Evolutionary conservation across 2,329 filamentous ascomycete species (phyloP), one percentile per base, ranked within the genome.

Genomic region (Penicillium palitans): DNA sequence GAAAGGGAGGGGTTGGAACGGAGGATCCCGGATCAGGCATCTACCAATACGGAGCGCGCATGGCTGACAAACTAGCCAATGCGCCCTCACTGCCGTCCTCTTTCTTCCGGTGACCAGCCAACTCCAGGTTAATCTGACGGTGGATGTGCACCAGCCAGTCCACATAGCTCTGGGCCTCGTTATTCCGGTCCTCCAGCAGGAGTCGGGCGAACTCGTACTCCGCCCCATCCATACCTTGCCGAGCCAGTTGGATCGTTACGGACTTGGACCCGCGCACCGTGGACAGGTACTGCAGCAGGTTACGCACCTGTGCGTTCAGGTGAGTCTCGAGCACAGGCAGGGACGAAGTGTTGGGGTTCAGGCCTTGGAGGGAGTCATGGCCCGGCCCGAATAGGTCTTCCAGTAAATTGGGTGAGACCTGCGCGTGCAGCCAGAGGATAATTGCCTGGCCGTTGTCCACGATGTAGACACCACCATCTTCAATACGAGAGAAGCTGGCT

Each of bases 121-220:
- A 74, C 84, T 99, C 95, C 63, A 96, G 81, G 73, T 96, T 93
- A 64, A 99, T 95, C 66, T 90, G 88, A 68, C 93, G 89, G 77
- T 99, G 95, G 62, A 98, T 84, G 76, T 96, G 90, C 58, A 99
- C 95, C 70, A 99, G 81, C 95, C 95, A 99, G 78, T 99, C 95
- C 35, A 98, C 95, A 76, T 98, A 99, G 72, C 90, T 96, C 78
- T 96, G 93, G 37, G 95, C 95, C 79, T 99, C 95, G 66, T 96
- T 96, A 75, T 98, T 98, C 64, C 95, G 85, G 72, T 99, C 95
- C 77, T 99, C 95, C 33, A 96, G 87, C 65, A 99, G 77, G 77
- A 96, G 81, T 53, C 93, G 83, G 8, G 95, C 95, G 80, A 98
- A 99, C 76, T 99, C 95, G 70, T 92, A 98, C 75, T 99, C 95